These are phyloP conservation scores for Aspergillus japonicus DNA, from an alignment of 2,329 filamentous ascomycete species.

Conservation along the genomic window DNA sequence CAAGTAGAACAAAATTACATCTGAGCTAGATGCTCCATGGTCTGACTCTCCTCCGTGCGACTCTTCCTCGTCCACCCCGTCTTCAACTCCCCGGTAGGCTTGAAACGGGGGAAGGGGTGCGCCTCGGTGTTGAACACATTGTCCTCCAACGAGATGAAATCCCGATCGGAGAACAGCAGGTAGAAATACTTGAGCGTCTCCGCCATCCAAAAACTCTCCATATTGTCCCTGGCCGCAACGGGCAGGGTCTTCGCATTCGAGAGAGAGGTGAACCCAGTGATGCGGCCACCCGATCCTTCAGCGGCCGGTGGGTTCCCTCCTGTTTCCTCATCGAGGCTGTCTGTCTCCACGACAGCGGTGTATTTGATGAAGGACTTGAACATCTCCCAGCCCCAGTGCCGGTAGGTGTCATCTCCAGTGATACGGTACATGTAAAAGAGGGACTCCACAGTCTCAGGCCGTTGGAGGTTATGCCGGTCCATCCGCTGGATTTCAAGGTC, in stretches of 20 bases:
- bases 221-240: conserved; percentile 74
- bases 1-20: neutral
- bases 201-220: conserved; percentile 99
- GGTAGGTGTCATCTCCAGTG: conserved; percentile 82
- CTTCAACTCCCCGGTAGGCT: conserved; percentile 57
- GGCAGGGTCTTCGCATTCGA: conserved; percentile 72
- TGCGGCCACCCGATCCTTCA: conserved; percentile 5
- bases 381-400: conserved; percentile 98
- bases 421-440: conserved; percentile 99
- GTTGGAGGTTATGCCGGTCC: conserved; percentile 91
- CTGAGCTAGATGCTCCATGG: neutral
- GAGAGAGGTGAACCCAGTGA: conserved; percentile 74
- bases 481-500: conserved; percentile 77
- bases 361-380: conserved; percentile 88
- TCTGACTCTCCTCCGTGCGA: neutral
- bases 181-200: conserved; percentile 99
- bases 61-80: conserved; percentile 41
- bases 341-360: conserved; percentile 73
- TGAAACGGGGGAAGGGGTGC: conserved; percentile 83
- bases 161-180: conserved; percentile 81
- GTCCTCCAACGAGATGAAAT: conserved; percentile 79
- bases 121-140: conserved; percentile 96
- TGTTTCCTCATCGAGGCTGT: conserved; percentile 18
- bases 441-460: conserved; percentile 94
- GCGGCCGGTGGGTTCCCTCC: neutral